Conservation (phyloP, 345 rosid species). For the Camelina hispida region DNA sequence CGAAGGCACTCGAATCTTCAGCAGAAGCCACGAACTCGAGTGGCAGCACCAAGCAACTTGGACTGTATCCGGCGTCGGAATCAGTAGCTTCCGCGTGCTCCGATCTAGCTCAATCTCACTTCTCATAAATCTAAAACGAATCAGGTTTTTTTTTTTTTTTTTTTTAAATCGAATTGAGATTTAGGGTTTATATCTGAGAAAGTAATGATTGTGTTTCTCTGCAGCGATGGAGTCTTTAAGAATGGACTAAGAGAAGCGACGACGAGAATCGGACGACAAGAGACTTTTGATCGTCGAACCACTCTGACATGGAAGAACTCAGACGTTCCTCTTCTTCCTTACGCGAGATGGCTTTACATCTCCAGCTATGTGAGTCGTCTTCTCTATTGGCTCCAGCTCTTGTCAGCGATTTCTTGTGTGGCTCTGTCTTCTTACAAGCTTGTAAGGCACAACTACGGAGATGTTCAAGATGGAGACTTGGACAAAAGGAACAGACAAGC, state of each 20-base stretch:
- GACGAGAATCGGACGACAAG: not conserved
- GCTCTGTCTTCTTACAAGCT: conserved; percentile 77
- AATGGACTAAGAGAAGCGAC: conserved; percentile 20
- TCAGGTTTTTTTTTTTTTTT: conserved; percentile 20
- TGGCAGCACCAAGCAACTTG: conserved; percentile 96
- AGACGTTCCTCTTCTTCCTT: conserved; percentile 81
- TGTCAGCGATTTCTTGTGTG: conserved; percentile 76
- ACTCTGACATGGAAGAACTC: conserved; percentile 64
- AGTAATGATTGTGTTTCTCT: not conserved
- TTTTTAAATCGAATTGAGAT: not conserved
- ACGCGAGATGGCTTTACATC: conserved; percentile 70
- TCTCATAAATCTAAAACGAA: conserved; percentile 41
- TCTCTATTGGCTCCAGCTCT: conserved; percentile 88
- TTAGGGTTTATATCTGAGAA: conserved; percentile 31
- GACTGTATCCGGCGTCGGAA: conserved; percentile 71
- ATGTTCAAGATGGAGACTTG: conserved; percentile 62
- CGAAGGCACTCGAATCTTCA: conserved; percentile 84
- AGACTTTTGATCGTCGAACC: conserved; percentile 39
- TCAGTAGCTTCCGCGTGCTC: conserved; percentile 70
- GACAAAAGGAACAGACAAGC: conserved; percentile 75
- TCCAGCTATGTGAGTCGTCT: conserved; percentile 71
- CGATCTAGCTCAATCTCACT: conserved; percentile 54
- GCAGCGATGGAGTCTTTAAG: conserved; percentile 34
- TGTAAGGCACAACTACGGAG: conserved; percentile 73
- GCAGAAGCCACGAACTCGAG: conserved; percentile 93